A percentile compares a stretch with the other conserved stretches of the same genome.
Evolutionary conservation across 2,329 filamentous ascomycete genomes (phyloP).

Genomic region (Diplodia sapinea): DNA sequence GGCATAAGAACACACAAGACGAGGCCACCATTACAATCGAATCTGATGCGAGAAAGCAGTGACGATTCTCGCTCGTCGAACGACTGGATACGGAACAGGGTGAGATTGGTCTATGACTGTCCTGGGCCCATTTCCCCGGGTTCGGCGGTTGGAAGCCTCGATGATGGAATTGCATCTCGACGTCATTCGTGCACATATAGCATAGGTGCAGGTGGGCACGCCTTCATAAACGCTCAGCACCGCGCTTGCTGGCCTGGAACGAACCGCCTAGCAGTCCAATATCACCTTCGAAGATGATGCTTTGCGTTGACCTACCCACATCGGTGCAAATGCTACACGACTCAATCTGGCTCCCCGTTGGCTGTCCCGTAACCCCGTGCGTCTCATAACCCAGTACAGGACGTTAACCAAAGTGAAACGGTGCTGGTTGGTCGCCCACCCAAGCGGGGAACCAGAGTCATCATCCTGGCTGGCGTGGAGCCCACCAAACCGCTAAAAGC

Average conservation of each 20-base stretch:
- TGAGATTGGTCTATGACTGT: not conserved
- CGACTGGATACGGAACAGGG: not conserved
- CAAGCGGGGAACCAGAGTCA: constrained; percentile 1
- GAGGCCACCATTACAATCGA: not conserved
- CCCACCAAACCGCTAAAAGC: constrained; percentile 6
- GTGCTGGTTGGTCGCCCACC: constrained; percentile 22
- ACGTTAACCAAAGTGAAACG: not conserved
- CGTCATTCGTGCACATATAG: not conserved
- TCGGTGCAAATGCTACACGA: not conserved
- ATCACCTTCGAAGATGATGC: constrained; percentile 1
- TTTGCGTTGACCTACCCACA: not conserved
- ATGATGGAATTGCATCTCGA: not conserved
- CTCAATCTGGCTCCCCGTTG: too few relatives aligned
- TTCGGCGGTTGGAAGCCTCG: not conserved
- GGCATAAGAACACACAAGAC: too few relatives aligned
- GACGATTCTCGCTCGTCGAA: not conserved
- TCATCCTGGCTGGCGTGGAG: constrained; percentile 2
- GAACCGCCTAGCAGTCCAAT: not conserved
- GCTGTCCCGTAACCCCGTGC: too few relatives aligned
- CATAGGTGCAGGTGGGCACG: not conserved
- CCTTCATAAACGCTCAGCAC: not conserved
- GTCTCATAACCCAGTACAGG: too few relatives aligned
- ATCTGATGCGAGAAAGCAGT: not conserved
- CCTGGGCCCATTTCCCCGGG: not conserved
- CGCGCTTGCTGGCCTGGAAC: not conserved